Percentiles rank a stretch among this genome's conserved stretches.
phyloP scores from a whole-genome alignment of 306 rosid species.

The Arachis hypogaea region DNA sequence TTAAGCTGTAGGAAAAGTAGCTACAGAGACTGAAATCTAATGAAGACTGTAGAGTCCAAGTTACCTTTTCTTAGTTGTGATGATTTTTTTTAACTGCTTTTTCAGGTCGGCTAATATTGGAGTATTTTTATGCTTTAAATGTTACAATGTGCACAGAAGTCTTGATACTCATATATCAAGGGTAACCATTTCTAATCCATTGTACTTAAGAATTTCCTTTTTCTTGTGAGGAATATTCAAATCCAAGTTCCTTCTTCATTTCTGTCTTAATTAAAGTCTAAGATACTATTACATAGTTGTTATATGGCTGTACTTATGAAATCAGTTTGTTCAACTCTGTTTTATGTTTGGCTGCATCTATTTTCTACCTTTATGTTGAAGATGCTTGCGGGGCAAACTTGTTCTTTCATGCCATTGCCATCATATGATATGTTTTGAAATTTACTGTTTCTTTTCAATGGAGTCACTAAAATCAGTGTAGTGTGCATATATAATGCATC shows the following conservation, averaged over 20 bases:
- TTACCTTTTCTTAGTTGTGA: conserved; percentile 23
- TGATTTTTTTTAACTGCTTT: conserved; percentile 27
- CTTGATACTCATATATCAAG: conserved; percentile 91
- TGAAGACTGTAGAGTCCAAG: neutral
- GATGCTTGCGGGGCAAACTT: neutral
- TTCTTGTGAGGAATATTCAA: conserved; percentile 6
- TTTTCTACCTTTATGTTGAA: neutral
- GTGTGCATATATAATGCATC: neutral
- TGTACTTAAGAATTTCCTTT: conserved; percentile 15
- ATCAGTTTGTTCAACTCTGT: neutral
- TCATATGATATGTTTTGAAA: neutral
- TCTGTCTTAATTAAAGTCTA: conserved; percentile 1
- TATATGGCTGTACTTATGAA: conserved; percentile 15
- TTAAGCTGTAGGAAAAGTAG: conserved; percentile 35
- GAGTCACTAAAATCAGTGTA: neutral
- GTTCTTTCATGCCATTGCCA: neutral
- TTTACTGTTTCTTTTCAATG: neutral
- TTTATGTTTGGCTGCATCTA: conserved; percentile 6
- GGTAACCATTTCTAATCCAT: conserved; percentile 49
- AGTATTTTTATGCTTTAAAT: conserved; percentile 90
- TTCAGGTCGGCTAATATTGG: conserved; percentile 96
- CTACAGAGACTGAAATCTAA: conserved; percentile 12
- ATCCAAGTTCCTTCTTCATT: conserved; percentile 1
- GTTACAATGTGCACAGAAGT: conserved; percentile 88
- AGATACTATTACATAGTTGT: conserved; percentile 10